Conservation (phyloP, 129 eudicot genomes). For the Pseudognaphalium luteoalbum region DNA sequence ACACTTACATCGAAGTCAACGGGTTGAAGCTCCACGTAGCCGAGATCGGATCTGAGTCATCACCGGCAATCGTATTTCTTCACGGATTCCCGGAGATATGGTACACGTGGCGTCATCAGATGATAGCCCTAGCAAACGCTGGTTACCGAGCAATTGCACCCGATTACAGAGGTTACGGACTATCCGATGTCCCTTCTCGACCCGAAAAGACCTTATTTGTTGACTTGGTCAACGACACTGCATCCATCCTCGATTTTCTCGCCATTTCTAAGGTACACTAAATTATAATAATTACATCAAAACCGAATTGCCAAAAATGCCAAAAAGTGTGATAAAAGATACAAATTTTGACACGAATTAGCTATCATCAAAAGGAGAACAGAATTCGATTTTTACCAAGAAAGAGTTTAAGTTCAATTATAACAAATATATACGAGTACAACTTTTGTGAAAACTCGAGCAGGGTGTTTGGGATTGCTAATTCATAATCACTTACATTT, state of each 20-base stretch:
- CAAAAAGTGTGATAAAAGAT: too few species aligned
- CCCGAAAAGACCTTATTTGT: slow-evolving; percentile 37
- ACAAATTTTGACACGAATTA: not conserved
- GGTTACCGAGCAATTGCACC: not conserved
- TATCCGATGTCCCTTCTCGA: slow-evolving; percentile 32
- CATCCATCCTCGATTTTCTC: slow-evolving; percentile 32
- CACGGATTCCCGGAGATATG: slow-evolving; percentile 33
- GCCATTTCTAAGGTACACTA: slow-evolving; percentile 45
- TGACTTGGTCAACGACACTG: slow-evolving; percentile 40
- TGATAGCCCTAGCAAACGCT: not conserved
- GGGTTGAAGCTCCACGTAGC: slow-evolving; percentile 40
- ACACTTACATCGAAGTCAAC: slow-evolving; percentile 21
- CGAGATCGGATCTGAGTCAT: slow-evolving; percentile 23
- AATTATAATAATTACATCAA: too few species aligned
- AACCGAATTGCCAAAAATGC: too few species aligned
- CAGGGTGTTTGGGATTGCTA: too few species aligned
- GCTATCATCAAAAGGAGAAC: not conserved
- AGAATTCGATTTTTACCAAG: too few species aligned
- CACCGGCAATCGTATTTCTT: slow-evolving; percentile 25
- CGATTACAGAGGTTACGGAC: slow-evolving; percentile 23
- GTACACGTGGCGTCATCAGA: not conserved
- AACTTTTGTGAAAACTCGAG: too few species aligned
- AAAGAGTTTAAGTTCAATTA: not conserved
- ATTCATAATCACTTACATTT: too few species aligned
- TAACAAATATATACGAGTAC: not conserved